phyloP scores from a whole-genome alignment of 1,284 basidiomycete species.

The Somion occarium region DNA sequence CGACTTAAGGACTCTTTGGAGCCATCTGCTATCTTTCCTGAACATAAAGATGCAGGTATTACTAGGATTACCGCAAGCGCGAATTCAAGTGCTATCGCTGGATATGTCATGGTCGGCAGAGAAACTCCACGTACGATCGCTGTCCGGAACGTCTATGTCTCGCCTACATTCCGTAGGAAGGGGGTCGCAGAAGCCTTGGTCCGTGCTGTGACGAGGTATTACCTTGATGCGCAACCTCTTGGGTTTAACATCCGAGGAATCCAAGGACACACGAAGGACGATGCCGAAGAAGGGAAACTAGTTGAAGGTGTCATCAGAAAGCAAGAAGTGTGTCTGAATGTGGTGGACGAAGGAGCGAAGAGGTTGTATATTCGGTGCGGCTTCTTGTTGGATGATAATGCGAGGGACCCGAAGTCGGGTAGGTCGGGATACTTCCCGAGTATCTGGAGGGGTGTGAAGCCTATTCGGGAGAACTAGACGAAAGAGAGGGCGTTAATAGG shows the following conservation, averaged over 20 bases:
- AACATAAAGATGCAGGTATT: neutral
- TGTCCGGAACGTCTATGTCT: constrained; percentile 22
- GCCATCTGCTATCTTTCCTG: too few species aligned
- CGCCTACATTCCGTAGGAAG: constrained; percentile 15
- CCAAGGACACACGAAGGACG: too few species aligned
- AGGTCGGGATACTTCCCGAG: constrained; percentile 10
- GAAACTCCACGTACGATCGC: constrained; percentile 18
- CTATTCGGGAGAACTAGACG: neutral
- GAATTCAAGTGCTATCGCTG: constrained; percentile 10
- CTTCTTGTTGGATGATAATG: constrained; percentile 10
- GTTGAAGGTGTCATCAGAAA: constrained; percentile 3
- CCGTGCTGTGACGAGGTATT: constrained; percentile 15
- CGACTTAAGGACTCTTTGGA: constrained; percentile 2
- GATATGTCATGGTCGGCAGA: constrained; percentile 15
- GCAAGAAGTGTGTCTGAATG: constrained; percentile 14
- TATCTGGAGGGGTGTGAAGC: constrained; percentile 8
- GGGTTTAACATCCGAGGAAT: too few species aligned
- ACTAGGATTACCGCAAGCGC: constrained; percentile 1
- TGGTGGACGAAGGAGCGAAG: constrained; percentile 8
- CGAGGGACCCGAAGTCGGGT: constrained; percentile 8
- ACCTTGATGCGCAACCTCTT: constrained; percentile 15
- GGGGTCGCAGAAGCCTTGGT: constrained; percentile 22
- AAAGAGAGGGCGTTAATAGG: too few species aligned
- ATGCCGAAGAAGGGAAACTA: constrained; percentile 2
- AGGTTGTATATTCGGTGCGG: constrained; percentile 14